These are phyloP conservation scores for Oryza meyeriana DNA, from an alignment of 176 grass and related monocot species.

Conservation along the genomic window DNA sequence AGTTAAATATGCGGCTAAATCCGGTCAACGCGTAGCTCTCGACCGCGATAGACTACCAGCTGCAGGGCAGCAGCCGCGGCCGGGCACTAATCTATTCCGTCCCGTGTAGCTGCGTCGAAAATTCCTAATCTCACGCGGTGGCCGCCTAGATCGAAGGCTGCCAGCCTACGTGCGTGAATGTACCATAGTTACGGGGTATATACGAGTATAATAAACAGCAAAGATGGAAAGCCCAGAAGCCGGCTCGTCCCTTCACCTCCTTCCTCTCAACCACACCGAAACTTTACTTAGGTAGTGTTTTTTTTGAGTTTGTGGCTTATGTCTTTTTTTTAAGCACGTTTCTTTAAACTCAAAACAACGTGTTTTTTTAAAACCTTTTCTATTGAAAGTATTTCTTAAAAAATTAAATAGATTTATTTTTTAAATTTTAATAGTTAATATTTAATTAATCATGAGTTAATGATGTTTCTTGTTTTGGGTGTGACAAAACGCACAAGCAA, in stretches of 20 bases:
- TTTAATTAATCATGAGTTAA: too few species aligned
- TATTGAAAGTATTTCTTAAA: too few species aligned
- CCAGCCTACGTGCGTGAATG: background rate
- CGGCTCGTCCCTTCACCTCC: background rate
- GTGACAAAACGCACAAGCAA: too few species aligned
- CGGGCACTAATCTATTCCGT: conserved; percentile 3
- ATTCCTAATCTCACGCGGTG: background rate
- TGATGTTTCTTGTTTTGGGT: too few species aligned
- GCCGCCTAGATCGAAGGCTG: background rate
- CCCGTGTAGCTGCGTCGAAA: conserved; percentile 32
- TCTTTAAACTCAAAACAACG: too few species aligned
- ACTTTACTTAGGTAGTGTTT: background rate
- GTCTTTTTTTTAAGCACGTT: too few species aligned
- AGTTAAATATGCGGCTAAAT: background rate
- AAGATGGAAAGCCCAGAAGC: background rate
- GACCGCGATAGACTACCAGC: conserved; percentile 16
- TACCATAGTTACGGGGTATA: background rate
- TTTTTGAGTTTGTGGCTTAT: too few species aligned
- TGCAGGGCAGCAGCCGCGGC: background rate
- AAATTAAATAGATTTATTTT: too few species aligned
- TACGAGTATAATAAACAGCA: background rate
- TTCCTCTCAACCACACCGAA: background rate
- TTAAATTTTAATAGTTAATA: too few species aligned
- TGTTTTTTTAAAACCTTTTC: too few species aligned
- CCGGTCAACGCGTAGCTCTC: conserved; percentile 5